Evolutionary conservation across 2,329 filamentous ascomycete species (phyloP).

Genomic region (Fusarium abutilonis): DNA sequence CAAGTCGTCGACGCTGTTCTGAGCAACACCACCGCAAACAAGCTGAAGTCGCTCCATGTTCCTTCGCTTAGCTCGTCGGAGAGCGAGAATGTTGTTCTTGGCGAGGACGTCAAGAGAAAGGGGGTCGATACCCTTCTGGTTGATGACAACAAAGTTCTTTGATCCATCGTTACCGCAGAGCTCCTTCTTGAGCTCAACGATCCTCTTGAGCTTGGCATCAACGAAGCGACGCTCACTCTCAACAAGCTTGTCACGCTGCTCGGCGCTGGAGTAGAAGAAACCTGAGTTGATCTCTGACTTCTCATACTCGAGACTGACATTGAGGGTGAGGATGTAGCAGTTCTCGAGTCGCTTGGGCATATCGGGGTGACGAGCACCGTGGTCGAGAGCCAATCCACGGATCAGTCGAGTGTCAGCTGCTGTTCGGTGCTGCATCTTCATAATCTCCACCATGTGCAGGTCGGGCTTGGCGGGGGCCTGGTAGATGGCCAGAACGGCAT

Average conservation of each 20-base stretch:
- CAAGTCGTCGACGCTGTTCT: slow-evolving; percentile 97
- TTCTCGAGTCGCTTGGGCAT: slow-evolving; percentile 98
- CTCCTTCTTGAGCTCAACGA: slow-evolving; percentile 97
- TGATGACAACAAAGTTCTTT: slow-evolving; percentile 97
- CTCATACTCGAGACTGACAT: slow-evolving; percentile 97
- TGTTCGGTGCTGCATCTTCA: slow-evolving; percentile 99
- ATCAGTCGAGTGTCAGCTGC: slow-evolving; percentile 97
- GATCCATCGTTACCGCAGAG: slow-evolving; percentile 92
- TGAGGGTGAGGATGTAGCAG: slow-evolving; percentile 92
- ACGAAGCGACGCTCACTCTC: slow-evolving; percentile 97
- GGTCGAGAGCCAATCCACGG: slow-evolving; percentile 89
- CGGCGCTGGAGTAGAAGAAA: slow-evolving; percentile 98
- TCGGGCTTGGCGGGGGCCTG: slow-evolving; percentile 90
- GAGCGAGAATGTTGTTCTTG: slow-evolving; percentile 96
- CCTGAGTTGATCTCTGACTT: slow-evolving; percentile 99
- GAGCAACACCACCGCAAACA: slow-evolving; percentile 87
- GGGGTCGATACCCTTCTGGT: slow-evolving; percentile 99
- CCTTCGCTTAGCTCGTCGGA: slow-evolving; percentile 93
- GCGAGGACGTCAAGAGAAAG: slow-evolving; percentile 94
- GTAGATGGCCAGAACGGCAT: slow-evolving; percentile 95
- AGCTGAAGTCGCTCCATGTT: slow-evolving; percentile 99
- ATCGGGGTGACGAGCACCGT: slow-evolving; percentile 95
- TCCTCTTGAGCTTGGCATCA: slow-evolving; percentile 95
- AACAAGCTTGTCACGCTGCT: slow-evolving; percentile 96
- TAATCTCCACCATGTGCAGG: slow-evolving; percentile 99